Percentiles rank a stretch among this genome's conserved stretches.
Conservation (phyloP, 179 eudicot genomes). For the Silene noctiflora region DNA sequence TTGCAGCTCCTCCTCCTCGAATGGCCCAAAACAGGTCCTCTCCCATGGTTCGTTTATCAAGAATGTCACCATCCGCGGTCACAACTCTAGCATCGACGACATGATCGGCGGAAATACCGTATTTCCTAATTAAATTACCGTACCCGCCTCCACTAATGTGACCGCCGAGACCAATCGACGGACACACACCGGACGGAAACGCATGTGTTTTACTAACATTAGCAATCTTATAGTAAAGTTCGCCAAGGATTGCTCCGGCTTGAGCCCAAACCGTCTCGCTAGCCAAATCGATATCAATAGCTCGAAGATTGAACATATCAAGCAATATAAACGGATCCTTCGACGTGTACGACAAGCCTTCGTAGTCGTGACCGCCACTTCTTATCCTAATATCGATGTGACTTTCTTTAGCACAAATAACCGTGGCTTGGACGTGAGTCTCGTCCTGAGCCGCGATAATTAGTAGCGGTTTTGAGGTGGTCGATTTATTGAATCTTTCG, state of each 20-base stretch:
- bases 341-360: slow-evolving; percentile 28
- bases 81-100: slow-evolving; percentile 29
- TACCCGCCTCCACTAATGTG: slow-evolving; percentile 35
- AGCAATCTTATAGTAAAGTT: slow-evolving; percentile 29
- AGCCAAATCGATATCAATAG: slow-evolving; percentile 14
- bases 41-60: slow-evolving; percentile 26
- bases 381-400: slow-evolving; percentile 19
- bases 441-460: slow-evolving; percentile 22
- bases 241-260: slow-evolving; percentile 30
- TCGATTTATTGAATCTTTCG: slow-evolving; percentile 20
- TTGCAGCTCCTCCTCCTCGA: slow-evolving; percentile 31
- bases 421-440: slow-evolving; percentile 25
- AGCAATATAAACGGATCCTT: slow-evolving; percentile 25
- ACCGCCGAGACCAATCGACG: slow-evolving; percentile 30
- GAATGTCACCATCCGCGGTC: slow-evolving; percentile 23
- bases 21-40: slow-evolving; percentile 36
- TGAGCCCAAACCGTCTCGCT: slow-evolving; percentile 27
- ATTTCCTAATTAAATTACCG: slow-evolving; percentile 30
- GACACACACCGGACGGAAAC: slow-evolving; percentile 28
- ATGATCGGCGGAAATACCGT: slow-evolving; percentile 22
- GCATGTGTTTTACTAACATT: slow-evolving; percentile 21
- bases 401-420: slow-evolving; percentile 26
- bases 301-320: slow-evolving; percentile 27
- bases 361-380: slow-evolving; percentile 33
- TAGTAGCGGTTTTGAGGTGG: slow-evolving; percentile 23